Base-by-base conservation (phyloP, 805 yeast genomes). In the Candida xiaguanensis region DNA sequence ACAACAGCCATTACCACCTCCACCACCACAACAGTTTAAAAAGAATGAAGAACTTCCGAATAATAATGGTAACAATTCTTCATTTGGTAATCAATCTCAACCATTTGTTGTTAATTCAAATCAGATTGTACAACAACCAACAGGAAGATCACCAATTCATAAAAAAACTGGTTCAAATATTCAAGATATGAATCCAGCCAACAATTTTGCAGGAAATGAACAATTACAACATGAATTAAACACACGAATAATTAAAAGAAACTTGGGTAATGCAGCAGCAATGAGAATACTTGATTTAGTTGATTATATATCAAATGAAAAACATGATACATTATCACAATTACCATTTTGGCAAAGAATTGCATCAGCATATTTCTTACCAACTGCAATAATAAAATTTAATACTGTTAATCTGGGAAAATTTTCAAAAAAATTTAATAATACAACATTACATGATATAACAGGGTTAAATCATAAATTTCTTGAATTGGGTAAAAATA, bases 191-290 rank as follows among this genome's bases (percentile, higher is more conserved):
- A 33, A 33, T 16, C 20, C 6, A 14, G 17, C 22, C 15, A 23
- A 23, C 14, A 13, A 7, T 13, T 13, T 11, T n/a, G n/a, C 16
- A n/a, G 30, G 30, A 4, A 25, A 34, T 12, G 54, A 49, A n/a
- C 53, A 49, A 29, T 24, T 48, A 13, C 58, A 60, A 31, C 56
- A 52, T 33, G 67, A 64, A 36, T 33, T 61, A 13, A 59, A 65
- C 40, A 53, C 64, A 6, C 56, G 61, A 34, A 55, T 66, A 12
- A 53, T 62, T 44, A 65, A 64, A 44, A 46, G 71, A 16, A 68
- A 66, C 41, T 39, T 65, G 33, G 74, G 73, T 7, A 67, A 68
- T 53, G 67, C 72, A 19, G 72, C 63, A 12, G 66, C 61, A 31
- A 53, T 68, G 46, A 50, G 73, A 26, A 47, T 67, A 13, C 46